Conservation (phyloP, 257 asterid species). For the Salvia rosmarinus region DNA sequence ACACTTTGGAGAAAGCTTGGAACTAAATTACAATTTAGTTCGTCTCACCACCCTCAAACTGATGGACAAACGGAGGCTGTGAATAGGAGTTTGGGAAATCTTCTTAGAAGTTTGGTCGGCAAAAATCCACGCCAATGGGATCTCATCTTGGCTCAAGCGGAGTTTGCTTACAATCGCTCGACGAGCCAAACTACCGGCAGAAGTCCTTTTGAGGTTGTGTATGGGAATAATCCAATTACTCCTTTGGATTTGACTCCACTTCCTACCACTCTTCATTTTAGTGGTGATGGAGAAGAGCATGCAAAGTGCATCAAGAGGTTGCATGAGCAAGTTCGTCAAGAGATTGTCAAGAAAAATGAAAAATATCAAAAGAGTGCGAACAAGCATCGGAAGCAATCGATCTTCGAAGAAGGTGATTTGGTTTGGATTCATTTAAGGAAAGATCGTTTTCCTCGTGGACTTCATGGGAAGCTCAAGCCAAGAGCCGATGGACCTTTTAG, state of each 20-base stretch:
- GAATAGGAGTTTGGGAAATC: slow-evolving; percentile 14
- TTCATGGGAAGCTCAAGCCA: slow-evolving; percentile 1
- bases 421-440: slow-evolving; percentile 16
- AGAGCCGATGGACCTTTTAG: slow-evolving; percentile 8
- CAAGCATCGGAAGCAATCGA: background rate
- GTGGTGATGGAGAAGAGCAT: background rate
- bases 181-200: background rate
- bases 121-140: background rate
- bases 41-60: too few relatives aligned
- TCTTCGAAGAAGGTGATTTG: slow-evolving; percentile 9
- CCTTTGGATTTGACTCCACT: background rate
- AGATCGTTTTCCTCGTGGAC: slow-evolving; percentile 3
- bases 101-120: background rate
- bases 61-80: background rate
- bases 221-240: background rate
- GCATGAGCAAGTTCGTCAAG: background rate
- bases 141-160: background rate
- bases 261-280: background rate
- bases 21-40: background rate
- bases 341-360: background rate
- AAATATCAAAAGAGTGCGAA: background rate
- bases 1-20: slow-evolving; percentile 2
- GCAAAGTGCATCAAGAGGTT: background rate
- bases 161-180: background rate
- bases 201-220: slow-evolving; percentile 12